Conservation (phyloP, 2,329 filamentous ascomycete genomes). For the Leptoxyphium fumago region DNA sequence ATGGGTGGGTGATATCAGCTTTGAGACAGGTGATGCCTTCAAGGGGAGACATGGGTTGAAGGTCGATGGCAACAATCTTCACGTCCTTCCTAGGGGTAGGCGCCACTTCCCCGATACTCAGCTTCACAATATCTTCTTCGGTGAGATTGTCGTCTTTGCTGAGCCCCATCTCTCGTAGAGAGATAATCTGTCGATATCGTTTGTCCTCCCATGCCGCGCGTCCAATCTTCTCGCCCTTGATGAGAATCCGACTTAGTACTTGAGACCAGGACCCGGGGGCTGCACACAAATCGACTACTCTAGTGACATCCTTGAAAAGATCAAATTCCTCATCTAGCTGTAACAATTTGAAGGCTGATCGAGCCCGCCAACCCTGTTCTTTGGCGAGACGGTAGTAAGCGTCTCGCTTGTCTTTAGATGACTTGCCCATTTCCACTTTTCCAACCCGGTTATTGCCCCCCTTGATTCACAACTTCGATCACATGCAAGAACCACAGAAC, state of each 20-base stretch:
- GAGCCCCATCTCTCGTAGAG: slow-evolving; percentile 4
- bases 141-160: neutral
- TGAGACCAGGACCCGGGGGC: slow-evolving; percentile 96
- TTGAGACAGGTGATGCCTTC: slow-evolving; percentile 84
- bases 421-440: slow-evolving; percentile 41
- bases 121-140: neutral
- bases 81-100: slow-evolving; percentile 36
- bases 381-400: slow-evolving; percentile 96
- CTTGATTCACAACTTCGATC: too few relatives aligned
- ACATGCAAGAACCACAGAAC: too few relatives aligned
- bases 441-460: neutral
- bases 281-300: slow-evolving; percentile 90
- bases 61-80: slow-evolving; percentile 88
- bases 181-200: slow-evolving; percentile 38
- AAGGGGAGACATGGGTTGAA: slow-evolving; percentile 89
- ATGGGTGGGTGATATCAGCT: slow-evolving; percentile 94
- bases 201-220: slow-evolving; percentile 76
- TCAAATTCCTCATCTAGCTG: slow-evolving; percentile 96
- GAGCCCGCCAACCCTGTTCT: slow-evolving; percentile 94
- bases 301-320: slow-evolving; percentile 74
- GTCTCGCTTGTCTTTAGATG: slow-evolving; percentile 96
- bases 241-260: slow-evolving; percentile 81
- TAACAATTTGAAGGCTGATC: slow-evolving; percentile 91
- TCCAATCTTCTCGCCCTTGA: slow-evolving; percentile 85
- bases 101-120: neutral